phyloP scores from a whole-genome alignment of 257 asterid genomes.

The Solanum habrochaites region DNA sequence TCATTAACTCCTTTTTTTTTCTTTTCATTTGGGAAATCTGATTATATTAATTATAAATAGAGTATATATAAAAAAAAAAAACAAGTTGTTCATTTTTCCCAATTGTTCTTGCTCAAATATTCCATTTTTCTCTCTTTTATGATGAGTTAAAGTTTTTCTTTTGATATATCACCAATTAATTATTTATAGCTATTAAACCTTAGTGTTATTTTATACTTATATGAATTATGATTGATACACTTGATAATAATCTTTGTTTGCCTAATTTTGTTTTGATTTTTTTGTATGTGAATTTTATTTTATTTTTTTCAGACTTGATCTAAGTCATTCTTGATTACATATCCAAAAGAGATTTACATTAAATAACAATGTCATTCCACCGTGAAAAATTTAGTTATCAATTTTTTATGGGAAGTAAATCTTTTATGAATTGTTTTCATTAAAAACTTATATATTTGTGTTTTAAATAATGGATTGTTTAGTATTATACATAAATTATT shows the following conservation, averaged over 20 bases:
- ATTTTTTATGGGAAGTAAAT: slow-evolving; percentile 16
- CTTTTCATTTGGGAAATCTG: neutral
- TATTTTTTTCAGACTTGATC: slow-evolving; percentile 22
- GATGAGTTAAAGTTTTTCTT: neutral
- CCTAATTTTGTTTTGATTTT: neutral
- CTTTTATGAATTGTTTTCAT: neutral
- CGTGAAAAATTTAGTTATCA: slow-evolving; percentile 9
- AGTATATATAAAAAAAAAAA: neutral
- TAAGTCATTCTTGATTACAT: slow-evolving; percentile 19
- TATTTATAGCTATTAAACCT: neutral
- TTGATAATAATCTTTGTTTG: neutral
- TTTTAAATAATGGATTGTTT: neutral
- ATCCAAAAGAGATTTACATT: slow-evolving; percentile 12
- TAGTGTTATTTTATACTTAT: neutral
- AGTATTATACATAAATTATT: neutral
- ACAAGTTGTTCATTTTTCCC: neutral
- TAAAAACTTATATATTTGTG: neutral
- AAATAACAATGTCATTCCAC: slow-evolving; percentile 12
- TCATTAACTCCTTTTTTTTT: neutral
- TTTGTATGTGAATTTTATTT: neutral
- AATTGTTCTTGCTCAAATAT: neutral
- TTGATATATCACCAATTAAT: neutral
- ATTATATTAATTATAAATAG: neutral
- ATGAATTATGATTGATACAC: neutral
- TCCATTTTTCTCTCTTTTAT: neutral